Evolutionary conservation across 2,329 filamentous ascomycete genomes (phyloP), one percentile per base, ranked within the genome.

Genomic region (Tolypocladium inflatum): DNA sequence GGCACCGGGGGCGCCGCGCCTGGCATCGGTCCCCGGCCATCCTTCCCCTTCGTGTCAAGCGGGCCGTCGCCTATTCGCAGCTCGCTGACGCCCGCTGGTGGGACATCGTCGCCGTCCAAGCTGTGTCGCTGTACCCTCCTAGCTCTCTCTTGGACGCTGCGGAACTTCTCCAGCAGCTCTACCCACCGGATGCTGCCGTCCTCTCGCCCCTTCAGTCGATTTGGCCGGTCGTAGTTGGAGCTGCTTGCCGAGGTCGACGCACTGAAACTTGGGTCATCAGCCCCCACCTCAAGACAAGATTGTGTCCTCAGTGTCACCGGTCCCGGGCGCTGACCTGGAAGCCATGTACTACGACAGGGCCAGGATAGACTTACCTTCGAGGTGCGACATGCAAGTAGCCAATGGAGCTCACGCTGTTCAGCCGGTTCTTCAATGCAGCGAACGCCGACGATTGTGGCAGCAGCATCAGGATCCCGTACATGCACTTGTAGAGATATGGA

Each of bases 391-490:
- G 93, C 61, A 99, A 78, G 72, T 96, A 96, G 50, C 93, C 94
- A 70, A 99, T 97, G 56, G 94, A 92, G 76, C 90, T 96, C 64
- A 99, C 94, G 73, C 90, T 96, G 73, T 97, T 97, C 55, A 99
- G 81, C 48, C 94, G 86, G 70, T 99, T 99, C 71, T 97, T 97
- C 58, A 99, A 79, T 2, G 94, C 93, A 35, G 92, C 94, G 74
- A 99, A 99, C 10, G 94, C 95, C 35, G 91, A 95, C 19, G 93
- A 97, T 74, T 99, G 94, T 0, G 94, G 94, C n/a, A 99, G 82
- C 21, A 99, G 86, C 94, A 99, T 99, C 57, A 99, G 80, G 52
- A 99, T 83, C 11, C 94, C 94, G 68, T 97, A 99, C 54, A 99
- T 84, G 73, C 94, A 99, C 75, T 97, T 97, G 79, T 99, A 97